These are phyloP conservation scores for Raddia distichophylla DNA, from an alignment of 176 grass and related monocot genomes.

Conservation along the genomic window DNA sequence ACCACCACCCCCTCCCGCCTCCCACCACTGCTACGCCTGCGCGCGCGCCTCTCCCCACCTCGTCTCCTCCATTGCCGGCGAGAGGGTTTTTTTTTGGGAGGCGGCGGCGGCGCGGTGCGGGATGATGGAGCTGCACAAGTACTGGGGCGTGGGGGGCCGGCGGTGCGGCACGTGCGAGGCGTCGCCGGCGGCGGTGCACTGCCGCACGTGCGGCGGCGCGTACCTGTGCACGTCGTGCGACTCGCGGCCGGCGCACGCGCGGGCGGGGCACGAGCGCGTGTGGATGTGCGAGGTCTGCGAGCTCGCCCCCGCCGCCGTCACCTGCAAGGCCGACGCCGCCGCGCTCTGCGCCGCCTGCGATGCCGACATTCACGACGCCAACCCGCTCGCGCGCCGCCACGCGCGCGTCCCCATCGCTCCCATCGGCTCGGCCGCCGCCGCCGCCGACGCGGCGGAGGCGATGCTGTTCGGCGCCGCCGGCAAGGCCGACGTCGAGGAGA, in stretches of 20 bases:
- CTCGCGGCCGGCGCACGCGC: slow-evolving; percentile 43
- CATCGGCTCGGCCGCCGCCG: slow-evolving; percentile 41
- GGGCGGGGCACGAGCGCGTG: slow-evolving; percentile 55
- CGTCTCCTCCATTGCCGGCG: not conserved
- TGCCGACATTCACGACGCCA: slow-evolving; percentile 85
- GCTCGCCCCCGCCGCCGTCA: slow-evolving; percentile 65
- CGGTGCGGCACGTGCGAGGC: slow-evolving; percentile 58
- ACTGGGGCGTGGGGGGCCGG: slow-evolving; percentile 44
- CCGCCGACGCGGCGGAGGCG: slow-evolving; percentile 31
- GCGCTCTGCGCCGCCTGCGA: slow-evolving; percentile 76
- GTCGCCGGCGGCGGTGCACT: slow-evolving; percentile 54
- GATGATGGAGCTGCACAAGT: slow-evolving; percentile 49
- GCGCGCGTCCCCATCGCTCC: slow-evolving; percentile 64
- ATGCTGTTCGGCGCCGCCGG: slow-evolving; percentile 48
- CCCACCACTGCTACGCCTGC: not conserved
- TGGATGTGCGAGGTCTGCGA: slow-evolving; percentile 94
- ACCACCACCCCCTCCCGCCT: not conserved
- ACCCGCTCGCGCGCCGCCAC: slow-evolving; percentile 88
- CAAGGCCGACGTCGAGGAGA: slow-evolving; percentile 29
- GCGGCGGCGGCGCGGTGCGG: not conserved
- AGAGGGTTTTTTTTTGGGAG: no score
- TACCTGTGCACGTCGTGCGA: slow-evolving; percentile 61
- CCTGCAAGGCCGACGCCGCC: slow-evolving; percentile 94
- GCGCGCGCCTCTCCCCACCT: not conserved
- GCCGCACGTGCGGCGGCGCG: slow-evolving; percentile 47